Percentiles rank a stretch among this genome's conserved stretches.
phyloP scores from a whole-genome alignment of 192 early-diverging fungal genomes.

The Podila verticillata region DNA sequence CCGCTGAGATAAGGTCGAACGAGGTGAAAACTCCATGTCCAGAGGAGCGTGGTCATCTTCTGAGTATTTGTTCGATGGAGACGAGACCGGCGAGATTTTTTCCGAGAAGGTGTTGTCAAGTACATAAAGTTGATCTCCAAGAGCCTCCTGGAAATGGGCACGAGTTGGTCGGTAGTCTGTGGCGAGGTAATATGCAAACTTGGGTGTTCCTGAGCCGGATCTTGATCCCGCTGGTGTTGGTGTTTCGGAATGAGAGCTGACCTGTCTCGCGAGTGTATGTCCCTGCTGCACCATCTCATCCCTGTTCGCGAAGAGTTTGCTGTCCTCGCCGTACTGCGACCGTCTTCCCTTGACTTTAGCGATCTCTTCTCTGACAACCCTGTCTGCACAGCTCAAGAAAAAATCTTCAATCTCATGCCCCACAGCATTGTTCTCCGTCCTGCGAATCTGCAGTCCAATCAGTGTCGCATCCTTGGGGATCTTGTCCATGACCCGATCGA shows the following conservation, averaged over 20 bases:
- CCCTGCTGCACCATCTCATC: not conserved
- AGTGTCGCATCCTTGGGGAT: constrained; percentile 29
- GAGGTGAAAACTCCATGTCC: not conserved
- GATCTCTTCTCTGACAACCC: constrained; percentile 27
- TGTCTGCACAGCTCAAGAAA: constrained; percentile 35
- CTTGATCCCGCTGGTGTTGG: too few species aligned
- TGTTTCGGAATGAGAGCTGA: too few species aligned
- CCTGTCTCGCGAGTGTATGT: not conserved
- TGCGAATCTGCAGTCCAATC: constrained; percentile 40
- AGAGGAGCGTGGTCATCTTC: not conserved
- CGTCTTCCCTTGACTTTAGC: not conserved
- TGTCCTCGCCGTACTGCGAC: not conserved
- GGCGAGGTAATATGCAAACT: constrained; percentile 40
- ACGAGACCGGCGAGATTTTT: not conserved
- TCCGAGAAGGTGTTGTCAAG: constrained; percentile 39
- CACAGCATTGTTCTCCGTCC: constrained; percentile 48
- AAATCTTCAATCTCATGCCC: constrained; percentile 45
- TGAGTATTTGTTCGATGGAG: not conserved
- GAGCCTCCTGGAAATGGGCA: constrained; percentile 31
- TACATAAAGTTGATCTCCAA: constrained; percentile 40
- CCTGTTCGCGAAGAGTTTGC: not conserved
- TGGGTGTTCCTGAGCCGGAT: not conserved
- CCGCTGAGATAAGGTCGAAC: not conserved
- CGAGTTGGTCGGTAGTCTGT: constrained; percentile 48
- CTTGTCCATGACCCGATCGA: constrained; percentile 28